These are phyloP conservation scores for Citrus medica DNA, from an alignment of 345 rosid genomes.

Conservation along the genomic window DNA sequence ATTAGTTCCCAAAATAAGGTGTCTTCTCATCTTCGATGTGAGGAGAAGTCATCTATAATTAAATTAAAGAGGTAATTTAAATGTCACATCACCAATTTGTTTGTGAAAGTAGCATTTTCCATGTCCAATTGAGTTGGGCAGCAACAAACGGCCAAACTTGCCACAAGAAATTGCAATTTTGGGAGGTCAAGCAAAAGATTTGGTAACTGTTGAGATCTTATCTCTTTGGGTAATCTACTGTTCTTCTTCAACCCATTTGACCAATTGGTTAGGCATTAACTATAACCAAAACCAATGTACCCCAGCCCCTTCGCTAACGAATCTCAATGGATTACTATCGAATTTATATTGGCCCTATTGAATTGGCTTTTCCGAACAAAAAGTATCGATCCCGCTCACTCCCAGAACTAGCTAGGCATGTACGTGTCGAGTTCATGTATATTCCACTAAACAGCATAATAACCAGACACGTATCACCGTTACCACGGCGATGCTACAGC, in stretches of 20 bases:
- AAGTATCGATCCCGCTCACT: no score
- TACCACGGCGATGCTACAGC: background rate
- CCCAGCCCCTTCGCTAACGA: background rate
- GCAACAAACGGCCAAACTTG: background rate
- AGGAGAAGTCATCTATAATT: background rate
- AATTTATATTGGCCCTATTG: background rate
- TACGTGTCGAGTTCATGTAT: no score
- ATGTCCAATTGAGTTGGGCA: background rate
- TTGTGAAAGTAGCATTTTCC: no score
- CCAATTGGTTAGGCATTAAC: background rate
- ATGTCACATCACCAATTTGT: background rate
- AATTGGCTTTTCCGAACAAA: background rate
- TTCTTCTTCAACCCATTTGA: background rate
- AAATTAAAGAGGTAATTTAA: background rate
- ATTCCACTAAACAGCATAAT: no score
- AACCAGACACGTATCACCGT: background rate
- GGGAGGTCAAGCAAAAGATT: slow-evolving; percentile 21
- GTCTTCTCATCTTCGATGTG: background rate
- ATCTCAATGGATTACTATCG: background rate
- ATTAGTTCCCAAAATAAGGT: background rate
- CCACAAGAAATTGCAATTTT: slow-evolving; percentile 15
- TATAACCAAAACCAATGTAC: no score
- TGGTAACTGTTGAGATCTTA: slow-evolving; percentile 8
- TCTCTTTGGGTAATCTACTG: background rate
- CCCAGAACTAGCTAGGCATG: no score